These are phyloP conservation scores for Mytilinidion resinicola DNA, from an alignment of 495 filamentous ascomycete genomes.

Conservation along the genomic window DNA sequence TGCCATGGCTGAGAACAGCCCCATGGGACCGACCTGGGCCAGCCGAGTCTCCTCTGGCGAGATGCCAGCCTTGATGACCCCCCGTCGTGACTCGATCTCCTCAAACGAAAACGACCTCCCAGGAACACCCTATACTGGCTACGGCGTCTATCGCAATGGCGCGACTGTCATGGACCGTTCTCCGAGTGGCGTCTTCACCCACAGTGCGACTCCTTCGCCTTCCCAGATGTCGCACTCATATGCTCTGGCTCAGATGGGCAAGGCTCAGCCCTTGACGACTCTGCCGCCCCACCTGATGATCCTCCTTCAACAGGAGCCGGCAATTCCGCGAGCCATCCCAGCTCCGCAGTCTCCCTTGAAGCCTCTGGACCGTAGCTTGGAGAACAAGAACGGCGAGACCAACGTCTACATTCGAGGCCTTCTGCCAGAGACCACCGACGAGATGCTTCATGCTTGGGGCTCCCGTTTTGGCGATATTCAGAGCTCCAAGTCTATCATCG, in stretches of 20 bases:
- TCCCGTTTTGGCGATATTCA: slow-evolving; percentile 83
- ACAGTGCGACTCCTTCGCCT: slow-evolving; percentile 51
- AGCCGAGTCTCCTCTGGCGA: slow-evolving; percentile 35
- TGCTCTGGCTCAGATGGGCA: slow-evolving; percentile 39
- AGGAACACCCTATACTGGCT: slow-evolving; percentile 47
- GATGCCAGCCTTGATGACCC: slow-evolving; percentile 40
- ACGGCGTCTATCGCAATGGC: slow-evolving; percentile 49
- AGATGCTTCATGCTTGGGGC: slow-evolving; percentile 75
- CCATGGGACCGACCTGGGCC: slow-evolving; percentile 36
- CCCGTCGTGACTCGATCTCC: slow-evolving; percentile 45
- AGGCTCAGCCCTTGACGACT: slow-evolving; percentile 47
- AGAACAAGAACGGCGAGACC: slow-evolving; percentile 79
- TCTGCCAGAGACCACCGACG: slow-evolving; percentile 88
- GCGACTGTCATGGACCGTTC: slow-evolving; percentile 57
- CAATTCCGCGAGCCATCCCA: slow-evolving; percentile 84
- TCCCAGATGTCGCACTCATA: slow-evolving; percentile 47
- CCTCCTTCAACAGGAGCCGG: slow-evolving; percentile 65
- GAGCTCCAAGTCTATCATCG: slow-evolving; percentile 95
- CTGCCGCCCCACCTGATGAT: slow-evolving; percentile 61
- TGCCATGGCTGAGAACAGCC: slow-evolving; percentile 32
- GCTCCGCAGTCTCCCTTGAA: slow-evolving; percentile 65
- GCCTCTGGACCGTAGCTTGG: slow-evolving; percentile 82
- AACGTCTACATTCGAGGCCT: slow-evolving; percentile 98
- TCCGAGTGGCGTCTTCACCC: slow-evolving; percentile 37
- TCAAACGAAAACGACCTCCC: slow-evolving; percentile 61